Evolutionary conservation across 1,284 basidiomycete species (phyloP).

Genomic region (Agroathelia rolfsii): DNA sequence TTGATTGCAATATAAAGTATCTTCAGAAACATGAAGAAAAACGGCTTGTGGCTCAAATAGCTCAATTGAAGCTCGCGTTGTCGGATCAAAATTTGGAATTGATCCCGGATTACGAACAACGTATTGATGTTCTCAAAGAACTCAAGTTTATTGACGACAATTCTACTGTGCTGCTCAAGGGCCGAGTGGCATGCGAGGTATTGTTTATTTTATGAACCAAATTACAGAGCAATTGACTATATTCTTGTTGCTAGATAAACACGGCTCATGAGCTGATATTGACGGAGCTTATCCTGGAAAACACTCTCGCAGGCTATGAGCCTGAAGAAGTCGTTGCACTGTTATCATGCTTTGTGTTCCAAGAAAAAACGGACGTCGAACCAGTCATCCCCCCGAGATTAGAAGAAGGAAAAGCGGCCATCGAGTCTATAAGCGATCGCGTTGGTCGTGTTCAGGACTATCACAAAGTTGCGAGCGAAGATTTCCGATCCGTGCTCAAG

Average conservation of each 20-base stretch:
- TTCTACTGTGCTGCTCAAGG: conserved; percentile 91
- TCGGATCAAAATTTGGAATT: conserved; percentile 97
- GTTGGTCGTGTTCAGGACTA: conserved; percentile 73
- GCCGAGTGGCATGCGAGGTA: conserved; percentile 95
- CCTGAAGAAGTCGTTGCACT: conserved; percentile 97
- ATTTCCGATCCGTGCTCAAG: conserved; percentile 69
- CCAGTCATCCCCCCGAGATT: conserved; percentile 74
- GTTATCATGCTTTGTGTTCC: conserved; percentile 93
- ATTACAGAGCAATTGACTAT: too few species aligned
- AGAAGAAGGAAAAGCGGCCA: conserved; percentile 69
- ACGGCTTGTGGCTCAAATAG: conserved; percentile 63
- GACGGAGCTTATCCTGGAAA: conserved; percentile 96
- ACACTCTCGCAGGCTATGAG: conserved; percentile 81
- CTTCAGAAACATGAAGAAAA: conserved; percentile 65
- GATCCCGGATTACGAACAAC: conserved; percentile 93
- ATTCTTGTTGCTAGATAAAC: conserved; percentile 87
- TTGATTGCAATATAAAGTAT: conserved; percentile 45
- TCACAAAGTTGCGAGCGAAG: conserved; percentile 73
- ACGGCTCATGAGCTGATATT: conserved; percentile 92
- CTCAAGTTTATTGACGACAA: conserved; percentile 91
- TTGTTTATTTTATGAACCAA: conserved; percentile 10
- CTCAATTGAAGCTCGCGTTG: conserved; percentile 66
- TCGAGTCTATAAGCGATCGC: conserved; percentile 76
- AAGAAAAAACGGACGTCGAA: conserved; percentile 90
- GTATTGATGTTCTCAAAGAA: conserved; percentile 85